Base-by-base conservation (phyloP, 257 asterid species). In the Solanum corneliomulleri region DNA sequence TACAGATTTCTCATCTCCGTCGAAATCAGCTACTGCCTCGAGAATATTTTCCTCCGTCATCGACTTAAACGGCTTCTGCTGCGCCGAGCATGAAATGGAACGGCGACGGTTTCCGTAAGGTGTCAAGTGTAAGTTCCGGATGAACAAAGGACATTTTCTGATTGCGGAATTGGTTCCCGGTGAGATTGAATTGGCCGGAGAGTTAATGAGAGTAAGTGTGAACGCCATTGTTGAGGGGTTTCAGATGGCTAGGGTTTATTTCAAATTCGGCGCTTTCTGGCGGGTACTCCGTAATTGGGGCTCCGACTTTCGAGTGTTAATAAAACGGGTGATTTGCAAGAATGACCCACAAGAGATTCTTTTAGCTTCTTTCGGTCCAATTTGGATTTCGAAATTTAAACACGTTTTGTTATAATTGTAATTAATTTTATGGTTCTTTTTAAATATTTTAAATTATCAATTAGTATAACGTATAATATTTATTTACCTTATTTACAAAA, bases 41-140 rank as follows among this genome's bases (percentile, higher is more conserved):
- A 94, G 91, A 83, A 95, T 86, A 25, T 92, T 89, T 76, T 92
- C 92, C 90, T 91, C 95, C 31, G 97, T 89, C 70, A 89, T 64
- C 87, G 84, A 90, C 4, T 92, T n/a, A 20, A 89, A 75, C 35
- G 89, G 91, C 81, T 88, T 88, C 64, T 88, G 72, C 42, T 88
- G 78, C 18, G 91, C 68, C 88, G 92, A 86, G 86, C 91, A 88
- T 86, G 88, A 64, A 87, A 84, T 86, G 82, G 71, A 49, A 68
- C 89, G 86, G 66, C 12, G 85, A 76, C 85, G 33, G 86, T 9
- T 68, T 76, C 52, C 88, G 16, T 44, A 71, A 68, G 82, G 39
- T 84, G 58, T 83, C 69, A 88, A 58, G 85, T 91, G 90, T 60
- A 90, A 11, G 5, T 35, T 87, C 35, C 90, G 92, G 86, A 87